phyloP scores from a whole-genome alignment of 2,329 filamentous ascomycete genomes.

The Xylariales sp. region DNA sequence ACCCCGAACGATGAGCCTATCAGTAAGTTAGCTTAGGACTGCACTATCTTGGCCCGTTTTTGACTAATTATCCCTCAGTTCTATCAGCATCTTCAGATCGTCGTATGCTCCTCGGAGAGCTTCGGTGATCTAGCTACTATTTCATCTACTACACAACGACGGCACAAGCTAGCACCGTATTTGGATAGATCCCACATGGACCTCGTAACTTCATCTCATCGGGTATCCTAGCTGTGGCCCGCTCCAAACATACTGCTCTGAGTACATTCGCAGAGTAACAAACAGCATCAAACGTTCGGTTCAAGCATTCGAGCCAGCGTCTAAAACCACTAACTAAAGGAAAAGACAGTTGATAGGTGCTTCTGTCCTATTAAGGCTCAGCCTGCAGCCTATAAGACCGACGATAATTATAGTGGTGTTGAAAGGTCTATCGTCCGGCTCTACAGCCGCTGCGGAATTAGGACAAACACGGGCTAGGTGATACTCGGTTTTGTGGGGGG shows the following conservation, averaged over 20 bases:
- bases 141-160: not conserved
- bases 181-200: not conserved
- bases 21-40: conserved; percentile 68
- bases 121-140: conserved; percentile 63
- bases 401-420: not conserved
- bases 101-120: conserved; percentile 83
- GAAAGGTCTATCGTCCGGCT: not conserved
- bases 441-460: not conserved
- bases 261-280: not conserved
- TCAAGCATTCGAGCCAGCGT: not conserved
- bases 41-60: not conserved
- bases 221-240: not conserved
- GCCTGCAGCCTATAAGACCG: not conserved
- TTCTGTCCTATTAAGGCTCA: not conserved
- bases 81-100: conserved; percentile 91
- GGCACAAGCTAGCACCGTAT: not conserved
- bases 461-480: not conserved
- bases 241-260: not conserved
- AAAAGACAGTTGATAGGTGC: not conserved
- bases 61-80: conserved; percentile 63
- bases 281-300: conserved; percentile 1
- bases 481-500: not conserved
- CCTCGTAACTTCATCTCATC: not conserved
- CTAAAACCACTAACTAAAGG: not conserved
- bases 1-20: conserved; percentile 86